These are phyloP conservation scores for Trichoderma simmonsii DNA, from an alignment of 2,329 filamentous ascomycete genomes.

Conservation along the genomic window DNA sequence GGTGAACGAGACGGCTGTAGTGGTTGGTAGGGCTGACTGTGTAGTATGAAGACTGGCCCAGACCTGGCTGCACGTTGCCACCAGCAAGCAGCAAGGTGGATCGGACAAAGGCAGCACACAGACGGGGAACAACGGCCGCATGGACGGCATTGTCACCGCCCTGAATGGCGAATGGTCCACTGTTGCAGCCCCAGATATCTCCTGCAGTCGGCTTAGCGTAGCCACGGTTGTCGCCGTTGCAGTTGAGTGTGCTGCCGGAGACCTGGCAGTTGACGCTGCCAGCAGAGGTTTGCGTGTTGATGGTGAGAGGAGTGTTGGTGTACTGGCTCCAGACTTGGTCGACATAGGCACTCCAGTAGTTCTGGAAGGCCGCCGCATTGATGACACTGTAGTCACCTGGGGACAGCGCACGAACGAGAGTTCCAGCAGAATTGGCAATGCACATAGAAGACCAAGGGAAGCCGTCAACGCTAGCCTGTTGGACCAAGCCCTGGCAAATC, in stretches of 20 bases:
- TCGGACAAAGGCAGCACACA: slow-evolving; percentile 50
- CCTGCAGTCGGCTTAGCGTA: slow-evolving; percentile 42
- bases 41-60: slow-evolving; percentile 42
- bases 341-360: slow-evolving; percentile 46
- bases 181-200: slow-evolving; percentile 53
- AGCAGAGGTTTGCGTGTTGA: slow-evolving; percentile 42
- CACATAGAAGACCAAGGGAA: slow-evolving; percentile 46
- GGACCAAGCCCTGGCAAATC: slow-evolving; percentile 41
- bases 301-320: slow-evolving; percentile 34
- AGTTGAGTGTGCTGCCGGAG: slow-evolving; percentile 34
- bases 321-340: slow-evolving; percentile 46
- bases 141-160: slow-evolving; percentile 40
- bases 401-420: slow-evolving; percentile 43
- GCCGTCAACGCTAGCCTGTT: slow-evolving; percentile 39
- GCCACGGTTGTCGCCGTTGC: slow-evolving; percentile 41
- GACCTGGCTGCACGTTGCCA: slow-evolving; percentile 45
- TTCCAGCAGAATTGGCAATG: slow-evolving; percentile 36
- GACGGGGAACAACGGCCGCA: slow-evolving; percentile 42
- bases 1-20: slow-evolving; percentile 60
- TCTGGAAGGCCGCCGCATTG: slow-evolving; percentile 34
- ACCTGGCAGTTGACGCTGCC: slow-evolving; percentile 43
- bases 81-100: slow-evolving; percentile 44
- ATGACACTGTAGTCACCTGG: slow-evolving; percentile 41
- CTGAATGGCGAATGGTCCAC: slow-evolving; percentile 42
- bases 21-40: slow-evolving; percentile 47